Conservation (phyloP, 1,284 basidiomycete genomes). For the Somion occarium region DNA sequence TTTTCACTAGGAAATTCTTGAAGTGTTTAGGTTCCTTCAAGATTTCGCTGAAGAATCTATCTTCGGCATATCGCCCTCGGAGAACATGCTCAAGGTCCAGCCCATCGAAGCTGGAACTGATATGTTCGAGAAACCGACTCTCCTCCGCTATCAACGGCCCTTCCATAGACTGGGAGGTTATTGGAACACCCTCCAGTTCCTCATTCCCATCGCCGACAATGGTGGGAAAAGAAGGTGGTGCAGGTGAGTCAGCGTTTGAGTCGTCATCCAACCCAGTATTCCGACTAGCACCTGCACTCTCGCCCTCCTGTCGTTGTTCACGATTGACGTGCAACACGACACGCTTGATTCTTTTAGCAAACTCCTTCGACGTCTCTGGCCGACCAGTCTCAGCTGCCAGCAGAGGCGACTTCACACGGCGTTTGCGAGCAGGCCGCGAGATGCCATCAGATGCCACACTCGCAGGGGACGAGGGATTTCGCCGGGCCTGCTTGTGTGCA, state of each 20-base stretch:
- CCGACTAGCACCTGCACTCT: not conserved
- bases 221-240: not conserved
- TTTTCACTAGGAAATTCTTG: conserved; percentile 1
- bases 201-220: not conserved
- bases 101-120: not conserved
- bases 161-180: not conserved
- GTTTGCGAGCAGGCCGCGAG: too few species aligned
- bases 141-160: not conserved
- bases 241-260: not conserved
- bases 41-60: conserved; percentile 15
- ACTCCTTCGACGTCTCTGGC: conserved; percentile 9
- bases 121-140: not conserved
- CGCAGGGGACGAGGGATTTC: not conserved
- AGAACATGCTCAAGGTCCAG: not conserved
- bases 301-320: conserved; percentile 9
- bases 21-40: conserved; percentile 10
- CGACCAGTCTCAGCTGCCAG: conserved; percentile 8
- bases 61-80: conserved; percentile 7
- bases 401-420: too few species aligned
- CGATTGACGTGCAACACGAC: conserved; percentile 3
- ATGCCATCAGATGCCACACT: too few species aligned
- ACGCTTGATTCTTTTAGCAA: conserved; percentile 7
- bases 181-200: not conserved
- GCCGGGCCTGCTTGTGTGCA: not conserved
- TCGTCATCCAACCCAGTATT: not conserved